Conservation (phyloP, 1,139 yeast species). For the Hyphopichia pseudoburtonii region DNA sequence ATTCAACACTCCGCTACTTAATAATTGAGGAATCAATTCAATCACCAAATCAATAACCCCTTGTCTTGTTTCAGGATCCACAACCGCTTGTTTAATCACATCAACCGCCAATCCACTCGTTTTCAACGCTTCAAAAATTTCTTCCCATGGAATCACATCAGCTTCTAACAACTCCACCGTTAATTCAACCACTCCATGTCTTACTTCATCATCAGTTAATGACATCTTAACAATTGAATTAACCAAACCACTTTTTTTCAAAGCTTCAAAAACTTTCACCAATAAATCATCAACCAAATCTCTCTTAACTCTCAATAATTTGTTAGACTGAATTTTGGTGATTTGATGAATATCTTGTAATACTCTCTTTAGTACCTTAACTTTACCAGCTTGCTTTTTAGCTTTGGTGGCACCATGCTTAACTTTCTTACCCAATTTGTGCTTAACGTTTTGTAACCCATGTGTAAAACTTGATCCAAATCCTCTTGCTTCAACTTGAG, state of each 20-base stretch:
- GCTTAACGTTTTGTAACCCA: too few species aligned
- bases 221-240: conserved; percentile 26
- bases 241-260: conserved; percentile 33
- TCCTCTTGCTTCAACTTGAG: conserved; percentile 1
- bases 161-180: conserved; percentile 27
- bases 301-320: background rate
- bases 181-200: conserved; percentile 24
- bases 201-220: conserved; percentile 30
- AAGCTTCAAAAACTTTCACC: conserved; percentile 22
- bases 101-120: conserved; percentile 34
- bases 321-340: background rate
- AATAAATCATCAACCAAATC: conserved; percentile 23
- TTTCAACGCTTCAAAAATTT: conserved; percentile 30
- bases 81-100: conserved; percentile 23
- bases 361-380: conserved; percentile 12
- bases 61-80: conserved; percentile 29
- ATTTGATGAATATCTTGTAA: conserved; percentile 12
- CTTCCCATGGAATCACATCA: conserved; percentile 34
- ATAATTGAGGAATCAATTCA: conserved; percentile 29
- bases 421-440: background rate
- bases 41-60: conserved; percentile 28
- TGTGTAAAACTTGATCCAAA: background rate
- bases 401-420: background rate
- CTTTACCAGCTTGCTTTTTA: conserved; percentile 4
- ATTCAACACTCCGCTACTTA: too few species aligned